These are phyloP conservation scores for Trichoderma erinaceum DNA, from an alignment of 495 filamentous ascomycete genomes.

Conservation along the genomic window DNA sequence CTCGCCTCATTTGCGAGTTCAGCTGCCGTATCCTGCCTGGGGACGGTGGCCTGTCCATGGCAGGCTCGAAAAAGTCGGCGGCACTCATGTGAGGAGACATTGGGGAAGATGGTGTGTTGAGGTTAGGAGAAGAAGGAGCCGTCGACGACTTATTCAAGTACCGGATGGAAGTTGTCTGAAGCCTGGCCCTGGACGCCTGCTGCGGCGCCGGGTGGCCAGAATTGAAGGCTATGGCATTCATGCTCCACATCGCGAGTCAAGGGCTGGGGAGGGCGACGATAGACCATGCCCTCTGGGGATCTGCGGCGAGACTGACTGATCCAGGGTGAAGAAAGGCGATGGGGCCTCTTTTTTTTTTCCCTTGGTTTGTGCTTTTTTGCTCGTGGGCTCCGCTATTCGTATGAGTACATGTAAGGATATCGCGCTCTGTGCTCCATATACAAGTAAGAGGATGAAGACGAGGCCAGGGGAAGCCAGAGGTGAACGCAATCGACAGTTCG, in stretches of 20 bases:
- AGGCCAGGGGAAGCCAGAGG: not conserved
- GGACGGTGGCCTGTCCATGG: slow-evolving; percentile 48
- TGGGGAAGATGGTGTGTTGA: not conserved
- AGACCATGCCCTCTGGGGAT: slow-evolving; percentile 14
- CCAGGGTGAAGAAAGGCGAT: slow-evolving; percentile 9
- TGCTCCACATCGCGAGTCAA: slow-evolving; percentile 12
- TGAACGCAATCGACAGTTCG: slow-evolving; percentile 12
- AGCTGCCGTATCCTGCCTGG: slow-evolving; percentile 48
- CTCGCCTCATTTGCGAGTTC: slow-evolving; percentile 44
- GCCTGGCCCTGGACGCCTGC: not conserved
- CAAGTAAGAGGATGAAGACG: not conserved
- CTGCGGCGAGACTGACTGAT: slow-evolving; percentile 10
- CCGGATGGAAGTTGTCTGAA: slow-evolving; percentile 2
- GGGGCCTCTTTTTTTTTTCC: not conserved
- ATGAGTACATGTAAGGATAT: slow-evolving; percentile 11
- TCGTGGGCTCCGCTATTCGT: slow-evolving; percentile 10
- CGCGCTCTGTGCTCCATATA: not conserved
- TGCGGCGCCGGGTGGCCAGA: slow-evolving; percentile 3
- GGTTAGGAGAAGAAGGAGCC: slow-evolving; percentile 9
- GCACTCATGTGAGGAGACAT: slow-evolving; percentile 7
- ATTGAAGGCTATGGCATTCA: slow-evolving; percentile 10
- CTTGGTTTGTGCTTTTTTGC: not conserved
- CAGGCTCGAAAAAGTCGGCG: slow-evolving; percentile 38
- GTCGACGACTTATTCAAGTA: slow-evolving; percentile 14
- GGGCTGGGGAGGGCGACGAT: slow-evolving; percentile 9